phyloP scores from a whole-genome alignment of 129 eudicot genomes.

The Flaveria robusta region DNA sequence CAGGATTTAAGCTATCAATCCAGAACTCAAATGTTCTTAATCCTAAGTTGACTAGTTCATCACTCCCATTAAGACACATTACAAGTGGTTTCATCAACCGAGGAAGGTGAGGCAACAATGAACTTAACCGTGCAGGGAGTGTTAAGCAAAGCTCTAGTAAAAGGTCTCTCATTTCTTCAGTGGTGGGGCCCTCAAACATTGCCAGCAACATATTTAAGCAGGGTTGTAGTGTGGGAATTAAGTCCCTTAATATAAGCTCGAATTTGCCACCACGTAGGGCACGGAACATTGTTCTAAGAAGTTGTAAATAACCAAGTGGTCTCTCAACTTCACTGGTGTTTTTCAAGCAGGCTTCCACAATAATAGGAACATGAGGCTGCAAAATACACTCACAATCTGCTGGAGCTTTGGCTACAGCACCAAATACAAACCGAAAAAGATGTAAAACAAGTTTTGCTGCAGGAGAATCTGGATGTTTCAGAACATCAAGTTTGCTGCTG shows the following conservation, averaged over 20 bases:
- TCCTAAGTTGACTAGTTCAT: constrained; percentile 84
- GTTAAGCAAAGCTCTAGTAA: constrained; percentile 86
- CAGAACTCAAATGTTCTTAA: constrained; percentile 95
- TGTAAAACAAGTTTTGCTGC: constrained; percentile 93
- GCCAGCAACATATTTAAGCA: constrained; percentile 89
- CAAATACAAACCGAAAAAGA: constrained; percentile 80
- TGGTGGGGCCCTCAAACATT: constrained; percentile 98
- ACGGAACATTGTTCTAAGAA: constrained; percentile 91
- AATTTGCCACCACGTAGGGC: constrained; percentile 96
- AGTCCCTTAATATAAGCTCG: constrained; percentile 81
- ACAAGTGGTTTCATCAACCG: constrained; percentile 98
- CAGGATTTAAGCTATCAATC: constrained; percentile 99
- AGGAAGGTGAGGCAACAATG: constrained; percentile 89
- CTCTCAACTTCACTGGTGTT: constrained; percentile 87
- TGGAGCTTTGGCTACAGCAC: constrained; percentile 91
- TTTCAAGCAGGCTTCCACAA: constrained; percentile 96
- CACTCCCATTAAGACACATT: constrained; percentile 87
- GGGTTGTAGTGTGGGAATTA: constrained; percentile 69
- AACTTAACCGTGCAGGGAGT: constrained; percentile 91
- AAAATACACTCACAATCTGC: constrained; percentile 95
- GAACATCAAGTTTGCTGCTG: constrained; percentile 97
- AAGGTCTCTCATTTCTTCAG: constrained; percentile 92
- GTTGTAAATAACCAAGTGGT: constrained; percentile 91
- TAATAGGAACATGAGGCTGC: constrained; percentile 92
- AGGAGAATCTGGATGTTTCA: constrained; percentile 91